Evolutionary conservation across 768 basidiomycete species (phyloP).

Genomic region (Baorangia bicolor): DNA sequence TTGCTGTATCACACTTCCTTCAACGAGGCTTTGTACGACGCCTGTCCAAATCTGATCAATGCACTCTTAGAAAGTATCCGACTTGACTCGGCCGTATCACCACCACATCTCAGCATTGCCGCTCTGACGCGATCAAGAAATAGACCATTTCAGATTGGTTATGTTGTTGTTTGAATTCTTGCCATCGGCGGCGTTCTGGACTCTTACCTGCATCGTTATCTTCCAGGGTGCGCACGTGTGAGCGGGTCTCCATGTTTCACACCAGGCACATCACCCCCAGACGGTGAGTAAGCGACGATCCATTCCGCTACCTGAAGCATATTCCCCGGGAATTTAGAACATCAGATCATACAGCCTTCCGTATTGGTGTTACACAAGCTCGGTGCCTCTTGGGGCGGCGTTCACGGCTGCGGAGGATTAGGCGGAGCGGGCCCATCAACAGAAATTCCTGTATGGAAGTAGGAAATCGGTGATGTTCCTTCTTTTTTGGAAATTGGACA

Average conservation of each 20-base stretch:
- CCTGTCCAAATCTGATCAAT: neutral
- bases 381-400: neutral
- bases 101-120: neutral
- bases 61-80: neutral
- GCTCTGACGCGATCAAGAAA: neutral
- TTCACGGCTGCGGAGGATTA: neutral
- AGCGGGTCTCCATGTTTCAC: neutral
- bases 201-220: too few relatives aligned
- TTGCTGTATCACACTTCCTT: neutral
- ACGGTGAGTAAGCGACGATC: neutral
- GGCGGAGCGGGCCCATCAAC: neutral
- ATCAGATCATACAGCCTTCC: neutral
- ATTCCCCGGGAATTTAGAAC: too few relatives aligned
- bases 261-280: neutral
- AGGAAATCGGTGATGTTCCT: too few relatives aligned
- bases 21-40: neutral
- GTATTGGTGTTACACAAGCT: neutral
- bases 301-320: neutral
- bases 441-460: too few relatives aligned
- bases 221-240: too few relatives aligned
- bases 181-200: neutral
- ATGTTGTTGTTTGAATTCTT: neutral
- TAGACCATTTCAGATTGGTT: neutral
- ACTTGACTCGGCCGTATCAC: neutral
- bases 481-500: neutral